A percentile compares a stretch with the other conserved stretches of the same genome.
Evolutionary conservation across 2,329 filamentous ascomycete species (phyloP).

Genomic region (Coleophoma cylindrospora): DNA sequence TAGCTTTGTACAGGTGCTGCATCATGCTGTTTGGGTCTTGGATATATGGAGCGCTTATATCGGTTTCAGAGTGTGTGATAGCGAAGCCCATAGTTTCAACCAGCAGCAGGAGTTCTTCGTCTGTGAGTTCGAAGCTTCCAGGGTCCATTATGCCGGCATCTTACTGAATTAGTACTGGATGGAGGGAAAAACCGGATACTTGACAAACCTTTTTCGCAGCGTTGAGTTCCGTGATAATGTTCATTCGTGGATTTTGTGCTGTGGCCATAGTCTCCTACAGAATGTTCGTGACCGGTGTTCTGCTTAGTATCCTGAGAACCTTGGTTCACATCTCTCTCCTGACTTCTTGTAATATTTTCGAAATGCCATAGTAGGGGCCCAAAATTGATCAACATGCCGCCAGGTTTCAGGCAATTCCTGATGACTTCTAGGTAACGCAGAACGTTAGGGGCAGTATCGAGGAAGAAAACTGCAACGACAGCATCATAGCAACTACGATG

Average conservation of each 20-base stretch:
- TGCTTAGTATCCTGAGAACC: too few relatives aligned
- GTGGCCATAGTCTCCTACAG: too few relatives aligned
- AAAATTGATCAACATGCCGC: slow-evolving; percentile 82
- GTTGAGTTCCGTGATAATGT: too few relatives aligned
- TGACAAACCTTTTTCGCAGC: background rate
- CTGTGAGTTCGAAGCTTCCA: slow-evolving; percentile 82
- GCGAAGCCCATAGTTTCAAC: slow-evolving; percentile 72
- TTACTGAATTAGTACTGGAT: background rate
- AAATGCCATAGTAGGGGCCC: slow-evolving; percentile 96
- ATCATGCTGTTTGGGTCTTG: slow-evolving; percentile 83
- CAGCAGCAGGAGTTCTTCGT: slow-evolving; percentile 80
- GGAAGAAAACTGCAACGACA: slow-evolving; percentile 88
- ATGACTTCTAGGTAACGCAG: slow-evolving; percentile 87
- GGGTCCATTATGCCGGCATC: slow-evolving; percentile 73
- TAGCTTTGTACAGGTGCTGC: slow-evolving; percentile 73
- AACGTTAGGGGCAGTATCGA: slow-evolving; percentile 93
- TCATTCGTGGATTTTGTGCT: too few relatives aligned
- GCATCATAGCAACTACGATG: slow-evolving; percentile 67
- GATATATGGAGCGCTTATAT: slow-evolving; percentile 76
- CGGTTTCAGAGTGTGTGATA: slow-evolving; percentile 57
- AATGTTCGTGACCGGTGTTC: too few relatives aligned
- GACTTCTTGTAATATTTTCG: slow-evolving; percentile 51
- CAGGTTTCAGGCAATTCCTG: slow-evolving; percentile 66
- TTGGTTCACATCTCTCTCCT: background rate
- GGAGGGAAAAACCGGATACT: background rate